These are phyloP conservation scores for Coprinellus micaceus DNA, from an alignment of 768 basidiomycete genomes.

Conservation along the genomic window DNA sequence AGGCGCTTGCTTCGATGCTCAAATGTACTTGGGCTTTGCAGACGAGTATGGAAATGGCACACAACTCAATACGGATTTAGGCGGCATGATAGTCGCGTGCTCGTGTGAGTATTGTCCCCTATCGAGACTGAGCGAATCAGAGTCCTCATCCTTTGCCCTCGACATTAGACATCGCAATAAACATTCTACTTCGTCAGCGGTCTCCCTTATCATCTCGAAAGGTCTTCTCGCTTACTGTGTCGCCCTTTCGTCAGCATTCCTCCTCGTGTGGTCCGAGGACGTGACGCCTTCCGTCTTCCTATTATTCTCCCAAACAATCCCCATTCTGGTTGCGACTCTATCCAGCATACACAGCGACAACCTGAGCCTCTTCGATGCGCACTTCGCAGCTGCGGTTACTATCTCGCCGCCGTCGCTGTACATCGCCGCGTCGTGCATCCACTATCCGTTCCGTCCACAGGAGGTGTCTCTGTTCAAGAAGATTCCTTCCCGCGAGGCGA, in stretches of 20 bases:
- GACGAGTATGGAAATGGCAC: not conserved
- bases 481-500: not conserved
- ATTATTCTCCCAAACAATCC: slow-evolving; percentile 17
- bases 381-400: slow-evolving; percentile 16
- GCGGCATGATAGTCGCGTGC: not conserved
- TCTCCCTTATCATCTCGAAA: not conserved
- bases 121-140: too few species aligned
- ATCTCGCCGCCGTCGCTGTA: slow-evolving; percentile 16
- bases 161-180: not conserved
- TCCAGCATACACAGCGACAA: slow-evolving; percentile 10
- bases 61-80: not conserved
- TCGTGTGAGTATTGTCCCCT: not conserved
- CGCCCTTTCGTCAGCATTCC: not conserved
- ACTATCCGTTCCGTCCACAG: not conserved
- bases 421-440: not conserved
- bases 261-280: not conserved
- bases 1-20: not conserved
- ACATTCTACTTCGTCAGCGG: not conserved
- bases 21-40: not conserved
- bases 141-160: not conserved
- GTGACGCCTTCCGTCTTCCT: slow-evolving; percentile 9
- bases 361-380: slow-evolving; percentile 18
- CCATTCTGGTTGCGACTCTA: slow-evolving; percentile 16
- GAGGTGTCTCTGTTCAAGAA: not conserved
- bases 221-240: not conserved